Evolutionary conservation across 192 early-diverging fungal genomes (phyloP).

Genomic region (Linnemannia elongata): DNA sequence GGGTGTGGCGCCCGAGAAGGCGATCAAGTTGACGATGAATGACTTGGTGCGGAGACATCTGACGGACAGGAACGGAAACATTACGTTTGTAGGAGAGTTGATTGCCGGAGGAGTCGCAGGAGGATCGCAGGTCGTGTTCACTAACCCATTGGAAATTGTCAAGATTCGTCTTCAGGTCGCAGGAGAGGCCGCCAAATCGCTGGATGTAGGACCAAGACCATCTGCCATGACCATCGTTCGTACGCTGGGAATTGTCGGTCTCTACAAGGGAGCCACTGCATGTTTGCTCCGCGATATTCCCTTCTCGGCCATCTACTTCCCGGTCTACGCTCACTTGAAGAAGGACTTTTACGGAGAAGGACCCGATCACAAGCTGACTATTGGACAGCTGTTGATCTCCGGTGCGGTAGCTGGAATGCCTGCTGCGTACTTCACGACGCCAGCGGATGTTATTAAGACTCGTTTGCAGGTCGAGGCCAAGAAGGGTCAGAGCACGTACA

Average conservation of each 20-base stretch:
- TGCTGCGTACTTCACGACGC: constrained; percentile 96
- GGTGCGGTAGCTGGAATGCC: constrained; percentile 97
- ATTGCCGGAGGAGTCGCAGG: constrained; percentile 90
- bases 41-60: constrained; percentile 85
- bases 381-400: constrained; percentile 79
- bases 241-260: constrained; percentile 90
- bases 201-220: constrained; percentile 64
- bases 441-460: constrained; percentile 98
- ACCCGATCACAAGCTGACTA: constrained; percentile 75
- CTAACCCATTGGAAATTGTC: constrained; percentile 98
- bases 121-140: constrained; percentile 91
- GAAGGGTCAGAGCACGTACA: constrained; percentile 89
- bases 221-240: constrained; percentile 91
- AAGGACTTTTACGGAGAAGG: constrained; percentile 91
- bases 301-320: constrained; percentile 98
- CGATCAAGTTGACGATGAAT: constrained; percentile 98
- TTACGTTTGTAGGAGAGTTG: constrained; percentile 83
- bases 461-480: constrained; percentile 94
- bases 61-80: constrained; percentile 78
- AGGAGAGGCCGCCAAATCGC: constrained; percentile 76
- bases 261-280: constrained; percentile 95
- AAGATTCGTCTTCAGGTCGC: constrained; percentile 96
- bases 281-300: constrained; percentile 96
- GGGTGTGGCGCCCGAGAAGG: constrained; percentile 97
- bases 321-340: constrained; percentile 96